phyloP scores from a whole-genome alignment of 352 stramenopile species.

The Pythium monospermum region DNA sequence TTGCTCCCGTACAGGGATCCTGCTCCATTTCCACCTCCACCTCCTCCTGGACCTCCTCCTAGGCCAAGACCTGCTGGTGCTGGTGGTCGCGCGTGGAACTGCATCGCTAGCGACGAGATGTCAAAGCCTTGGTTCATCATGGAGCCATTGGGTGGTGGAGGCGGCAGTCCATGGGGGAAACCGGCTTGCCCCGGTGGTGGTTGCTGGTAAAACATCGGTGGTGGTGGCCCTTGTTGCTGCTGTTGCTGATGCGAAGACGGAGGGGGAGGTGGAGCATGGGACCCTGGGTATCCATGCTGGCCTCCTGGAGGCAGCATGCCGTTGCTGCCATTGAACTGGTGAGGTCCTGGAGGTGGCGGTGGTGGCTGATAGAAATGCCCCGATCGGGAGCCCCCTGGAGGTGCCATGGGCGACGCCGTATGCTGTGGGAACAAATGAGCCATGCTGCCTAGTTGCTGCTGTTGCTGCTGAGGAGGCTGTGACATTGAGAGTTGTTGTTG shows the following conservation, averaged over 20 bases:
- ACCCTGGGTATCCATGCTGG: constrained; percentile 8
- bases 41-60: too few species aligned
- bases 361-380: constrained; percentile 12
- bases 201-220: neutral
- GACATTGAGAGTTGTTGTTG: constrained; percentile 1
- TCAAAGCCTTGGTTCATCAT: constrained; percentile 32
- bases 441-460: constrained; percentile 10
- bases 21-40: too few species aligned
- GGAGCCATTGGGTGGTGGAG: constrained; percentile 18
- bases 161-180: constrained; percentile 8
- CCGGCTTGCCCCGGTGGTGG: too few species aligned
- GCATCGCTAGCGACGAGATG: constrained; percentile 70
- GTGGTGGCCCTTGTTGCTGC: constrained; percentile 4
- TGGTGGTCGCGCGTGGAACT: constrained; percentile 47
- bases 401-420: neutral
- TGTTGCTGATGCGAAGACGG: constrained; percentile 4
- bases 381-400: neutral
- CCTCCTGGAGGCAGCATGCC: neutral
- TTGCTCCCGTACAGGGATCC: too few species aligned
- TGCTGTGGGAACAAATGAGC: constrained; percentile 18
- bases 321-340: constrained; percentile 7
- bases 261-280: constrained; percentile 6
- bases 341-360: constrained; percentile 3
- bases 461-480: neutral
- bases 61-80: constrained; percentile 12